These are phyloP conservation scores for Thielaviopsis euricoi DNA, from an alignment of 2,329 filamentous ascomycete genomes.

Conservation along the genomic window DNA sequence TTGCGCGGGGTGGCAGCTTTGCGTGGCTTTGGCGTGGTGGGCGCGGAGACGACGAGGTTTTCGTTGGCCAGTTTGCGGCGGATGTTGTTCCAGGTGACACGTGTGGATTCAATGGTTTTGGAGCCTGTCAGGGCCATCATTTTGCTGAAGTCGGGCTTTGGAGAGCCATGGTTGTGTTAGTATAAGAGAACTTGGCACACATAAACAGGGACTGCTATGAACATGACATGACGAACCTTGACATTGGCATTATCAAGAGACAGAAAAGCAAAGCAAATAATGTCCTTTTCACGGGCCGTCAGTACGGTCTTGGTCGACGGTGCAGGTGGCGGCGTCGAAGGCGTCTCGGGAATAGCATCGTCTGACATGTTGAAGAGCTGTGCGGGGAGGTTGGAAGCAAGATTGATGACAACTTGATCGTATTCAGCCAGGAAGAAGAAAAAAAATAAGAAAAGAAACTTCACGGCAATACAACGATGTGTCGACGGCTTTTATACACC, in stretches of 20 bases:
- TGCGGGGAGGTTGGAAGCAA: not conserved
- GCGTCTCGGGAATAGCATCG: not conserved
- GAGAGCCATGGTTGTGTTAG: too few relatives aligned
- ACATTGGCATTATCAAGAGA: not conserved
- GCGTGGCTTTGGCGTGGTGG: not conserved
- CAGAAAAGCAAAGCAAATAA: not conserved
- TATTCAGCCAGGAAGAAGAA: not conserved
- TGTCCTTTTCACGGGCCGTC: not conserved
- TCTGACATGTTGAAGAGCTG: not conserved
- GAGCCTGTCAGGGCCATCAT: not conserved
- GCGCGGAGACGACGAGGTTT: not conserved
- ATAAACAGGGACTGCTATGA: too few relatives aligned
- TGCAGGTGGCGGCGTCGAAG: not conserved
- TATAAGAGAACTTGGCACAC: too few relatives aligned
- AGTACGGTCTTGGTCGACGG: not conserved
- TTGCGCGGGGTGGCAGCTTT: not conserved
- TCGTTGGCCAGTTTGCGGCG: not conserved
- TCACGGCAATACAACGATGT: too few relatives aligned
- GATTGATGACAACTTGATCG: not conserved
- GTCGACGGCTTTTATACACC: too few relatives aligned
- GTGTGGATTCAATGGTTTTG: not conserved
- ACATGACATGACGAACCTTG: not conserved
- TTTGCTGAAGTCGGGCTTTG: not conserved
- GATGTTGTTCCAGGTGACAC: not conserved
- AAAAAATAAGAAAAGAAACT: not conserved